Evolutionary conservation across 2,329 filamentous ascomycete genomes (phyloP), one percentile per base, ranked within the genome.

Genomic region (Penicillium digitatum): DNA sequence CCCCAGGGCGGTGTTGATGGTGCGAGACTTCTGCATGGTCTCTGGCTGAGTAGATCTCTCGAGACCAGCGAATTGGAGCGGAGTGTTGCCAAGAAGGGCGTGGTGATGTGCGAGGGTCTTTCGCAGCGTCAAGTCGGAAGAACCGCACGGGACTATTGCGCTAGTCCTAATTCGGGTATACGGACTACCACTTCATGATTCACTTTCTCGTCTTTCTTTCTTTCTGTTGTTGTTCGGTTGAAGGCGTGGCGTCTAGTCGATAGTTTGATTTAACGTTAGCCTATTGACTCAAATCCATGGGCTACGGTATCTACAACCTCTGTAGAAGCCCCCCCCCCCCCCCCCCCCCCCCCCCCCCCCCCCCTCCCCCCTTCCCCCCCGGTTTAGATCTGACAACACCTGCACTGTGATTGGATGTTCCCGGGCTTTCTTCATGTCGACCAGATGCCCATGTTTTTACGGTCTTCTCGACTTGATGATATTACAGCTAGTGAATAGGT

Each of bases 1-100:
- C 62, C 72, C 71, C 53, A 74, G 63, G 64, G 69, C 71, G 67
- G 73, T 70, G 66, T 75, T 72, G 62, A 72, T 69, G 61, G 72
- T 70, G 69, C 72, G 72, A 65, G 71, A 74, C 70, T 75, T 76
- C 65, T 77, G 74, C 75, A 78, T 78, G 65, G 71, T 70, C 68
- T 70, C 69, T 69, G 57, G 65, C 63, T 61, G 58, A 56, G 61
- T 52, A 50, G 65, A 66, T 64, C 54, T 64, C 57, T 62, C 47
- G 62, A 66, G 61, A 65, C 61, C 61, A 62, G 55, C 61, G 59
- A 60, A 64, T 62, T 64, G 57, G 62, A 66, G 57, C 45, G 59
- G 57, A 62, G 60, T 57, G 56, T 59, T 60, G 51, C 62, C 58
- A 60, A 55, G 55, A 57, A 59, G 60, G 60, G 56, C 50, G 59